phyloP scores from a whole-genome alignment of 352 stramenopile genomes.

The Pythium monospermum region DNA sequence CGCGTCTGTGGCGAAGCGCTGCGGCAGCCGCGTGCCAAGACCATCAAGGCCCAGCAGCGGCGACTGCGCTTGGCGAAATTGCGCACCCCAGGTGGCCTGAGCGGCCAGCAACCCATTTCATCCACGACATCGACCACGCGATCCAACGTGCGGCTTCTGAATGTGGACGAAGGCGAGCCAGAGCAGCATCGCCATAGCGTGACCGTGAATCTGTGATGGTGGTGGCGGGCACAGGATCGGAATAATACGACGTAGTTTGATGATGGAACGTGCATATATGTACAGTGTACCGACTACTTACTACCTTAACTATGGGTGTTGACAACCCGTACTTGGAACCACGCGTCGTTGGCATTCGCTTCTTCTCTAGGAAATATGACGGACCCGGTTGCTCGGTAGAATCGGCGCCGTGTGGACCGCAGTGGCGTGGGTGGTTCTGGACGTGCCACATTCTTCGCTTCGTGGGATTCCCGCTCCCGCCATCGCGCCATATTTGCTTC shows the following conservation, averaged over 20 bases:
- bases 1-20: slow-evolving; percentile 59
- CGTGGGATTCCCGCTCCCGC: slow-evolving; percentile 26
- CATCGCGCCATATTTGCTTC: slow-evolving; percentile 26
- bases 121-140: slow-evolving; percentile 61
- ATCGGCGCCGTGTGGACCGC: slow-evolving; percentile 37
- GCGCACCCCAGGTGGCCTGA: slow-evolving; percentile 28
- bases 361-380: slow-evolving; percentile 22
- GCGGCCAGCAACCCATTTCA: slow-evolving; percentile 25
- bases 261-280: too few species aligned
- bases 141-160: slow-evolving; percentile 45
- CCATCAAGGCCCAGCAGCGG: slow-evolving; percentile 52
- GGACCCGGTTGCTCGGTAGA: slow-evolving; percentile 36
- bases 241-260: too few species aligned
- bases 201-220: slow-evolving; percentile 26
- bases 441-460: slow-evolving; percentile 16
- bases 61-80: slow-evolving; percentile 59
- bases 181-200: slow-evolving; percentile 13
- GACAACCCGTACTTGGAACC: slow-evolving; percentile 17
- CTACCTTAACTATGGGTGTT: slow-evolving; percentile 27
- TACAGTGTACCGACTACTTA: slow-evolving; percentile 15
- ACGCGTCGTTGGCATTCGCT: slow-evolving; percentile 11
- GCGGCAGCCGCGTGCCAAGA: slow-evolving; percentile 52
- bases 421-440: slow-evolving; percentile 13
- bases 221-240: too few species aligned
- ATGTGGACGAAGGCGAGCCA: slow-evolving; percentile 16